These are phyloP conservation scores for Myxozyma sirexii DNA, from an alignment of 805 yeast genomes.

Conservation along the genomic window DNA sequence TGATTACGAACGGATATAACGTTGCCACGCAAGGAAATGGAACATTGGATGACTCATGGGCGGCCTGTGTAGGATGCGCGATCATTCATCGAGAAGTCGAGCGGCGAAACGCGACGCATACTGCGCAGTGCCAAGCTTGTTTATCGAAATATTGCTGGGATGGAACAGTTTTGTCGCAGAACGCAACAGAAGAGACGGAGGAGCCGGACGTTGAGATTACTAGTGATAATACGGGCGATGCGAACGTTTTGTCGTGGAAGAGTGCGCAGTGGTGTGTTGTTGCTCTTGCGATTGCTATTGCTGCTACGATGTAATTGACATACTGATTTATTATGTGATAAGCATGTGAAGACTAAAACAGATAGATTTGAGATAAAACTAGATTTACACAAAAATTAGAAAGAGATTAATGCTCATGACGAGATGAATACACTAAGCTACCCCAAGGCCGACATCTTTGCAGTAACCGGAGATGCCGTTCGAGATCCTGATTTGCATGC, in stretches of 20 bases:
- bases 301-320: conserved; percentile 1
- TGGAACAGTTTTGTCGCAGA: conserved; percentile 45
- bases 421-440: neutral
- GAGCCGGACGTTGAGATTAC: conserved; percentile 13
- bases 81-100: conserved; percentile 79
- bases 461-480: neutral
- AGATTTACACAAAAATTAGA: neutral
- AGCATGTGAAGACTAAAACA: too few relatives aligned
- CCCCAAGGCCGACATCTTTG: neutral
- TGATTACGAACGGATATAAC: conserved; percentile 78
- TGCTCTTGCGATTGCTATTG: conserved; percentile 8
- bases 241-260: neutral
- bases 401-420: neutral
- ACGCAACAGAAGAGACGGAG: conserved; percentile 16
- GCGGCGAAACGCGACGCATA: conserved; percentile 60
- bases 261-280: conserved; percentile 12
- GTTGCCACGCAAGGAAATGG: conserved; percentile 68
- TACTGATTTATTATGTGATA: too few relatives aligned
- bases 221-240: conserved; percentile 10
- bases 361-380: too few relatives aligned
- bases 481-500: neutral
- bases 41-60: conserved; percentile 70
- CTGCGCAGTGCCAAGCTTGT: conserved; percentile 73
- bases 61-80: conserved; percentile 83
- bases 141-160: conserved; percentile 80